Base-by-base conservation (phyloP, 2,329 filamentous ascomycete species). In the Aureobasidium leucospermi region DNA sequence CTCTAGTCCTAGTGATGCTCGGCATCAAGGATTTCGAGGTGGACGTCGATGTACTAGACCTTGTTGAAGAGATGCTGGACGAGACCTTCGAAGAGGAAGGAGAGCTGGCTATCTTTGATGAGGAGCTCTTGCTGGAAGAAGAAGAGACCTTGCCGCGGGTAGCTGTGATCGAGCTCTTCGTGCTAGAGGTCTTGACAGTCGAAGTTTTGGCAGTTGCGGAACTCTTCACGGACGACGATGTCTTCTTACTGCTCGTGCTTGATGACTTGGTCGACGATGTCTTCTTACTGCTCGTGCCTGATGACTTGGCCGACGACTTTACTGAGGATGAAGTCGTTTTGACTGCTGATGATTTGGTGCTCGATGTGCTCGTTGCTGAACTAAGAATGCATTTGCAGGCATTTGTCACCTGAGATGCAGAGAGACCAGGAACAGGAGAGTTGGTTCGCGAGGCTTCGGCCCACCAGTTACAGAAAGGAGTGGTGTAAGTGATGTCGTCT, bases 381-480 rank as follows among this genome's bases (percentile, higher is more conserved):
- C 16, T 57, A 16, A 39, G 10, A 8, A 57, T 47, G 38, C 53
- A 57, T 13, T 46, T 29, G 29, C 53, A 57, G 16, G 53, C 53
- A 19, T 42, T 41, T 3, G 41, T 46, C 1, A 57, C 42, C 41
- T 46, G 41, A 16, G 53, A 57, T 3, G 53, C 41, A 38, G 53
- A 46, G 15, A 57, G 31, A 28, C 42, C 53, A 9, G 53, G 42
- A 7, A 57, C 29, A 10, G 53, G 53, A n/a, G 53, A 46, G 16
- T 57, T 57, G 42, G 42, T 46, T 19, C 53, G 38, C 10, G 53
- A 15, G 23, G 36, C 53, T 38, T 32, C 19, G 19, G 41, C 53
- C 53, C 53, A 57, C 53, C 53, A 57, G 3, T 39, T 57, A 6
- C 53, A 57, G 53, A 57, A 57, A 29, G 53, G 53, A n/a, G 8